These are phyloP conservation scores for Avena sativa DNA, from an alignment of 176 grass and related monocot genomes.

Conservation along the genomic window DNA sequence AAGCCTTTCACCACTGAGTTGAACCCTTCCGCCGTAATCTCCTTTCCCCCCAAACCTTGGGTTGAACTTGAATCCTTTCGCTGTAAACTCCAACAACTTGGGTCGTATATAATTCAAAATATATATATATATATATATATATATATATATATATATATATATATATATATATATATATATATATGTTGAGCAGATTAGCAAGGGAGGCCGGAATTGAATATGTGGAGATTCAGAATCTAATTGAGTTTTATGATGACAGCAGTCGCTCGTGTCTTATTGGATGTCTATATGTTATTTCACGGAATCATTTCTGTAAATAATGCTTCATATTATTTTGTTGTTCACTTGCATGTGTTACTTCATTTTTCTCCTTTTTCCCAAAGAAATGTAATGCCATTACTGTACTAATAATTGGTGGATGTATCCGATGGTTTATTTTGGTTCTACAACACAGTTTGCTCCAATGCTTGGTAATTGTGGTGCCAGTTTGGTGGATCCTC, in stretches of 20 bases:
- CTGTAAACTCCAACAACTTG: slow-evolving; percentile 29
- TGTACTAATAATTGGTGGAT: background rate
- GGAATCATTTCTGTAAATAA: slow-evolving; percentile 23
- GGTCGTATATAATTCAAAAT: slow-evolving; percentile 35
- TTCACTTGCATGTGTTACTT: slow-evolving; percentile 15
- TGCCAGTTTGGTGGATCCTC: slow-evolving; percentile 81
- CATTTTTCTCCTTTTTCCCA: background rate
- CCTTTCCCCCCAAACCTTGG: too few relatives aligned
- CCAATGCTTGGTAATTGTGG: slow-evolving; percentile 74
- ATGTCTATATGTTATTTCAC: slow-evolving; percentile 8
- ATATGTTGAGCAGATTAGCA: background rate
- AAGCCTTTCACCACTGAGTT: slow-evolving; percentile 67
- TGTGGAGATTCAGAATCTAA: slow-evolving; percentile 95
- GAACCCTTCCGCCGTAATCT: slow-evolving; percentile 50
- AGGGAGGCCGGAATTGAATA: slow-evolving; percentile 46
- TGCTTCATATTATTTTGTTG: slow-evolving; percentile 8
- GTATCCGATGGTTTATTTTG: slow-evolving; percentile 33
- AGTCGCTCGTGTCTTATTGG: slow-evolving; percentile 48
- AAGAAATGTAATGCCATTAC: slow-evolving; percentile 21
- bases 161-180: slow-evolving; percentile 40
- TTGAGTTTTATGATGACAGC: slow-evolving; percentile 97
- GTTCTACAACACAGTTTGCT: slow-evolving; percentile 80
- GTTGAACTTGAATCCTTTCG: too few relatives aligned
- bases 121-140: slow-evolving; percentile 25
- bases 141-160: slow-evolving; percentile 35